A percentile compares a stretch with the other conserved stretches of the same genome.
phyloP scores from a whole-genome alignment of 441 rosid species.

The Erysimum pusillum region DNA sequence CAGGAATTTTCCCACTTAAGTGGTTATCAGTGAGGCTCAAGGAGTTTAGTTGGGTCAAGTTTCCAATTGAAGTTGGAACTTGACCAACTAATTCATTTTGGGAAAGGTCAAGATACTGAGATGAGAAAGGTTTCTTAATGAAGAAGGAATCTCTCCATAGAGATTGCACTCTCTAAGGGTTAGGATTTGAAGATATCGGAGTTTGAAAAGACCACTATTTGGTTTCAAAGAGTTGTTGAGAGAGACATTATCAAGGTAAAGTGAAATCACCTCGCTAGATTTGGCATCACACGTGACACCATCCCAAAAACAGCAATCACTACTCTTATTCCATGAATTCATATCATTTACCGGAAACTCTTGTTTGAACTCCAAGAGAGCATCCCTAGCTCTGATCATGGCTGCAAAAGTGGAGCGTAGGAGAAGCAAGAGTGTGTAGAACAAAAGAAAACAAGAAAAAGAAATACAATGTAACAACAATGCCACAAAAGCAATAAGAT shows the following conservation, averaged over 20 bases:
- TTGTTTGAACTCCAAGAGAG: not conserved
- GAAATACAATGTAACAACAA: not conserved
- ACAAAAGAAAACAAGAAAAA: not conserved
- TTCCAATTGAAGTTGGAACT: not conserved
- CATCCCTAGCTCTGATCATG: conserved; percentile 8
- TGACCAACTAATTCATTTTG: conserved; percentile 2
- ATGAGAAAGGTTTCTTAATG: conserved; percentile 1
- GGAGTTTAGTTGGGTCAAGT: not conserved
- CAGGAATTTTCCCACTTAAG: not conserved
- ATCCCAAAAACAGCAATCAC: not conserved
- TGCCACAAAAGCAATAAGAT: not conserved
- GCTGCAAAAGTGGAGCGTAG: not conserved
- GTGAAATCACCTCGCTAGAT: not conserved
- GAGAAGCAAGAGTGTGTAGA: not conserved
- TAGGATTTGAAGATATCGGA: not conserved
- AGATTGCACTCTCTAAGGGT: not conserved
- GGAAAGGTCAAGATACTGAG: not conserved
- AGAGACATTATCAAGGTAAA: not conserved
- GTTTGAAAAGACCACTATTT: conserved; percentile 7
- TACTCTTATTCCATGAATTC: not conserved
- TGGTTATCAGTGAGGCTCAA: not conserved
- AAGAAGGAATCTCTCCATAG: not conserved
- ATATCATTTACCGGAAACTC: not conserved
- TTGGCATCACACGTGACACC: not conserved
- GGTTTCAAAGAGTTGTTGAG: not conserved